A percentile compares a stretch with the other conserved stretches of the same genome.
Conservation (phyloP, 2,329 filamentous ascomycete genomes). For the Arthrobotrys megalospora region DNA sequence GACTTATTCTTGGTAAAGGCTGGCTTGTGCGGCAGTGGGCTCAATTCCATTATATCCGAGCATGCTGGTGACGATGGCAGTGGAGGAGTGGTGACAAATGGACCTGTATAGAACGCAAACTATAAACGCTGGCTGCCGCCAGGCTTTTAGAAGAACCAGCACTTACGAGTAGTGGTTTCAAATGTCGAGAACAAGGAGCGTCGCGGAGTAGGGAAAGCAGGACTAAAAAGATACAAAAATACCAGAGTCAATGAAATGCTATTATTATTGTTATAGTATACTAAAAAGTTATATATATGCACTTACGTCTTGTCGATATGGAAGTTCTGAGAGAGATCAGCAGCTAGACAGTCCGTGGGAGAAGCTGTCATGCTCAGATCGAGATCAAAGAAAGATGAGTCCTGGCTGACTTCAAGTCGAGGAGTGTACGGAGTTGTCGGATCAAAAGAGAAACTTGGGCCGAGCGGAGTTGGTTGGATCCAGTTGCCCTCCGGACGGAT, state of each 20-base stretch:
- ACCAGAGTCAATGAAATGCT: constrained; percentile 62
- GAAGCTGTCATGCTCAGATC: constrained; percentile 84
- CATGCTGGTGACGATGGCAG: constrained; percentile 87
- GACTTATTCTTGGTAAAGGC: constrained; percentile 75
- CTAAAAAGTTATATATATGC: constrained; percentile 27
- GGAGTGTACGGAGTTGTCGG: constrained; percentile 47
- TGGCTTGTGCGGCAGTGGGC: constrained; percentile 89
- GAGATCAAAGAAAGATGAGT: constrained; percentile 78
- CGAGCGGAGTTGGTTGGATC: constrained; percentile 53
- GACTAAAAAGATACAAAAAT: constrained; percentile 71
- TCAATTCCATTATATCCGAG: constrained; percentile 91
- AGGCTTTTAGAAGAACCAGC: constrained; percentile 5
- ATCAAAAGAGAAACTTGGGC: constrained; percentile 41
- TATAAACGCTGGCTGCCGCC: constrained; percentile 45
- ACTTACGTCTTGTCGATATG: constrained; percentile 92
- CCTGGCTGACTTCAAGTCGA: constrained; percentile 53
- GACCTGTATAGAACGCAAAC: constrained; percentile 46
- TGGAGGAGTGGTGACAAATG: constrained; percentile 84
- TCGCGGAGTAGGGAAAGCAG: constrained; percentile 84
- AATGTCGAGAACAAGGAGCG: constrained; percentile 84
- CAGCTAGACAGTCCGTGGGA: constrained; percentile 89
- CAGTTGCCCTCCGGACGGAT: constrained; percentile 52
- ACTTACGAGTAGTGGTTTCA: constrained; percentile 65
- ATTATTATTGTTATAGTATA: constrained; percentile 65
- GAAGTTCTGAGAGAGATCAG: constrained; percentile 96